Base-by-base conservation (phyloP, 208 protist genomes). In the Endotrypanum monterogeii region DNA sequence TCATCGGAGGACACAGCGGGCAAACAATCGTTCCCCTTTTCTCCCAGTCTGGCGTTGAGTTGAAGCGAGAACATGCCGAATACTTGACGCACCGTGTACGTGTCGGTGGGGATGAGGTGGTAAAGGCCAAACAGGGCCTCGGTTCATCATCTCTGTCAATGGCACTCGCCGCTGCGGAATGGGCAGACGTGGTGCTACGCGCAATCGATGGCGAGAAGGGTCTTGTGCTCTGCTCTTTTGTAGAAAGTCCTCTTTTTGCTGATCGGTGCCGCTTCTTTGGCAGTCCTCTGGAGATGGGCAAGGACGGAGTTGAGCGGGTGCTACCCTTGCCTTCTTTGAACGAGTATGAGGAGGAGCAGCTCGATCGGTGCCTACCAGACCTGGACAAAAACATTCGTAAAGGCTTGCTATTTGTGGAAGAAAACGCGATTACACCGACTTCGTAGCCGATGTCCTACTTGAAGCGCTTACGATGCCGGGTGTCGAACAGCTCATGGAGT, bases 11-110 rank as follows among this genome's bases (percentile, higher is more conserved):
- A 11, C 96, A 98, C 78, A 93, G 93, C 71, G 96, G 96, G 25
- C 84, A 85, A 35, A 98, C 96, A 65, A 98, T 99, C 73, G 85
- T 99, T 5, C 97, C 94, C 23, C 82, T 98, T n/a, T 86, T 98
- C 68, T 98, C 94, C 2, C 84, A 89, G 69, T 79, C 83, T 20
- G 86, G 83, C 11, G 72, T 84, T 28, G 30, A 80, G 46, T 68
- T 91, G 46, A 66, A 66, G 30, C 73, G 84, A 11, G 79, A 82
- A 9, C 77, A 95, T 76, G 78, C 87, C 32, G 85, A 87, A 79
- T 78, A 80, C 41, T 69, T 97, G 35, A 92, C 88, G 7, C 79
- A 94, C 56, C 89, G 89, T 37, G 79, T 95, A 76, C 87, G 90
- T 37, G 82, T 78, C 51, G 87, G 83, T 44, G 93, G 93, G 25